Evolutionary conservation across 108 stramenopile species (phyloP), one percentile per base, ranked within the genome.

Genomic region (Stephanodiscus minutulus): DNA sequence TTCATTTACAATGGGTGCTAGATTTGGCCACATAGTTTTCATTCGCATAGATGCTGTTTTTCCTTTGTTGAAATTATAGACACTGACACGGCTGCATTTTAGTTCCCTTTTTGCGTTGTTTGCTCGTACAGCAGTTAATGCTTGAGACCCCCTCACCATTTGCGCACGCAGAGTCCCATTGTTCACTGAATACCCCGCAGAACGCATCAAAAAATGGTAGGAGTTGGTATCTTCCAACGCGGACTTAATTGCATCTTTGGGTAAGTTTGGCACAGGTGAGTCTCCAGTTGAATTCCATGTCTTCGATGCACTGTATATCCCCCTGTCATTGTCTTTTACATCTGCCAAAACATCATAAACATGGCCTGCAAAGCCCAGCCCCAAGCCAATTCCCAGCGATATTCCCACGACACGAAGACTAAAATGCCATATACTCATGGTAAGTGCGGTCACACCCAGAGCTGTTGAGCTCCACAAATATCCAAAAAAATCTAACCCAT

Each of bases 351-450:
- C 77, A 55, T 91, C 87, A 54, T 85, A 85, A 22, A 93, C 83
- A 61, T 93, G 88, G 41, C 79, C 69, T 10, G 90, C 89, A 61
- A 90, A 76, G 5, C 92, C 89, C 44, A 88, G 61, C 10, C 92
- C 92, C 29, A 93, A 25, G 12, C 85, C 92, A 29, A 89, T 63
- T 1, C 92, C 90, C 12, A 89, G 53, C n/a, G 87, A 57, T 10
- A 76, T 64, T 8, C 86, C 89, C 15, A 85, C 22, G 6, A 86
- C 69, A 33, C 80, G 66, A 33, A 82, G 29, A 3, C 76, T 11
- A 17, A 76, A 46, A 49, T 72, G 61, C 70, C 70, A 72, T 1
- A 62, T 1, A 21, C 36, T 72, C 15, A 63, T 7, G 10, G 62
- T 50, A 18, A 72, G 48, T 5, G 61, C 20, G 33, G 70, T 25